A percentile compares a stretch with the other conserved stretches of the same genome.
phyloP scores from a whole-genome alignment of 1,284 basidiomycete species.

The Microbotryomycetes sp. region DNA sequence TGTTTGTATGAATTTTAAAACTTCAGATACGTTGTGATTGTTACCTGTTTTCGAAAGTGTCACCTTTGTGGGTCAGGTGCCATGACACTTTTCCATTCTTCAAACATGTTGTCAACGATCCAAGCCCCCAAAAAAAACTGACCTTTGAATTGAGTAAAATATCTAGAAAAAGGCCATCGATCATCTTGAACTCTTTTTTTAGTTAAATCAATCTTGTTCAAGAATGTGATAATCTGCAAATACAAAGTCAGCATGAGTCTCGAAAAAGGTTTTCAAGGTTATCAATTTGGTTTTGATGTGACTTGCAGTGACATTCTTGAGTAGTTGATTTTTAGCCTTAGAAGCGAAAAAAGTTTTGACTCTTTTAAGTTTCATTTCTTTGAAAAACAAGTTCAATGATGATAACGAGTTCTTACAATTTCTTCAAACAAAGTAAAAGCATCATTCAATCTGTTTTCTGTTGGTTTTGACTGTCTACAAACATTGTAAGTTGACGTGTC shows the following conservation, averaged over 20 bases:
- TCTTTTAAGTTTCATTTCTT: neutral
- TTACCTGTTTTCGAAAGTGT: neutral
- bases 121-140: neutral
- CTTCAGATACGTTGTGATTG: neutral
- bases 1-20: slow-evolving; percentile 1
- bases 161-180: slow-evolving; percentile 3
- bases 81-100: too few relatives aligned
- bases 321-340: slow-evolving; percentile 1
- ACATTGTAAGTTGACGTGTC: slow-evolving; percentile 5
- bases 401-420: too few relatives aligned
- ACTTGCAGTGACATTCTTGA: slow-evolving; percentile 2
- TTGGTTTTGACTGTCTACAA: neutral
- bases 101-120: neutral
- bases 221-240: slow-evolving; percentile 2
- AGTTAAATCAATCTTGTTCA: slow-evolving; percentile 9
- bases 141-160: slow-evolving; percentile 3
- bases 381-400: too few relatives aligned
- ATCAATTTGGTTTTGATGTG: too few relatives aligned
- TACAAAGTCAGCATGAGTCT: neutral
- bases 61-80: too few relatives aligned
- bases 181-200: slow-evolving; percentile 2
- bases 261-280: too few relatives aligned
- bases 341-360: neutral
- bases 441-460: slow-evolving; percentile 7
- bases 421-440: slow-evolving; percentile 11